Percentiles rank a stretch among this genome's conserved stretches.
Conservation (phyloP, 2,329 filamentous ascomycete species). For the Zalaria sp. region DNA sequence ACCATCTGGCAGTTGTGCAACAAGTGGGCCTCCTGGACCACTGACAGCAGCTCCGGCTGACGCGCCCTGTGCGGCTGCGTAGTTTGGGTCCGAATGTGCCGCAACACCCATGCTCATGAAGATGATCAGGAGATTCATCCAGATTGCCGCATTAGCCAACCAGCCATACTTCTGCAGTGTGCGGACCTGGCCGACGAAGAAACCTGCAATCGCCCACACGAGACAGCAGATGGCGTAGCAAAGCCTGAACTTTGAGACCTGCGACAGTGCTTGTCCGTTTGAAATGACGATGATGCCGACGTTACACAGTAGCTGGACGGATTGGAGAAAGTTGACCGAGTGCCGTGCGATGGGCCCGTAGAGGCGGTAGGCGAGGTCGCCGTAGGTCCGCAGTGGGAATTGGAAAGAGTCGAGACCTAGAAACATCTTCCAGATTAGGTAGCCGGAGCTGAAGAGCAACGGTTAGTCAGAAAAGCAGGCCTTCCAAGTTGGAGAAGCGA, state of each 20-base stretch:
- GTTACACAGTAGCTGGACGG: slow-evolving; percentile 27
- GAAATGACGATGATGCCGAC: slow-evolving; percentile 14
- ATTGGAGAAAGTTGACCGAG: slow-evolving; percentile 34
- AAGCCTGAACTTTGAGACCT: slow-evolving; percentile 14
- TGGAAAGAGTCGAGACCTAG: slow-evolving; percentile 28
- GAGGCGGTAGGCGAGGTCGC: slow-evolving; percentile 34
- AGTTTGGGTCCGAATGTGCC: slow-evolving; percentile 3
- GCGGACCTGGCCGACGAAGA: slow-evolving; percentile 2
- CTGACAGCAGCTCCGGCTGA: neutral
- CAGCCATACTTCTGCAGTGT: slow-evolving; percentile 4
- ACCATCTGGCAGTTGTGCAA: slow-evolving; percentile 10
- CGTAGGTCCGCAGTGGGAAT: slow-evolving; percentile 31
- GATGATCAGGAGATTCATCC: slow-evolving; percentile 4
- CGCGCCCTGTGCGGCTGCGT: slow-evolving; percentile 1
- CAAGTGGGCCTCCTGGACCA: neutral
- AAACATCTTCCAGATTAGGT: slow-evolving; percentile 32
- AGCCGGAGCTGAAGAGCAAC: slow-evolving; percentile 5
- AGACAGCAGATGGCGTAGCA: neutral
- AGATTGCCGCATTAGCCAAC: slow-evolving; percentile 3
- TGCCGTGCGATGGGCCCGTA: slow-evolving; percentile 32
- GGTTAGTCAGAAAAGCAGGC: too few species aligned
- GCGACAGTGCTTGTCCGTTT: slow-evolving; percentile 1
- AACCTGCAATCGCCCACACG: slow-evolving; percentile 4
- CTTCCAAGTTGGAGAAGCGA: slow-evolving; percentile 18
- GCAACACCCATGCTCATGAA: slow-evolving; percentile 5